These are phyloP conservation scores for Cochlearia excelsa DNA, from an alignment of 345 rosid genomes.

Conservation along the genomic window DNA sequence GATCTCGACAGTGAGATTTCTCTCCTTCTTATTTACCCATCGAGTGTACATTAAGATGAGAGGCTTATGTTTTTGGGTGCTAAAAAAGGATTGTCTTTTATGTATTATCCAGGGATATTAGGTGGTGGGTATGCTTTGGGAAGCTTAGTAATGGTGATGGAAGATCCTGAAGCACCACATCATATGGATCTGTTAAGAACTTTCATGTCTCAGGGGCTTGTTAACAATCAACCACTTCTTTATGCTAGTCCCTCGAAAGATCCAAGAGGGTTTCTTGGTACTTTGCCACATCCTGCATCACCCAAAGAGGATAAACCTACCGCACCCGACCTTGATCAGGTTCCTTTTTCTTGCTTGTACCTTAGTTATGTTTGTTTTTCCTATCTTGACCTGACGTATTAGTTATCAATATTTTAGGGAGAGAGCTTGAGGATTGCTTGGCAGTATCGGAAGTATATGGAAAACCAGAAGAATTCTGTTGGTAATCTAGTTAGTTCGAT, in stretches of 20 bases:
- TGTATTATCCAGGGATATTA: slow-evolving; percentile 49
- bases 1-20: slow-evolving; percentile 76
- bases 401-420: slow-evolving; percentile 44
- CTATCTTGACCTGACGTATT: slow-evolving; percentile 16
- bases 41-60: not conserved
- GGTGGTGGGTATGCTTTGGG: slow-evolving; percentile 91
- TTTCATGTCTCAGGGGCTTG: slow-evolving; percentile 96
- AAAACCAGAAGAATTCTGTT: slow-evolving; percentile 45
- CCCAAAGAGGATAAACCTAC: slow-evolving; percentile 62
- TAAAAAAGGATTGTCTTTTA: slow-evolving; percentile 20
- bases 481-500: slow-evolving; percentile 22
- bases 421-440: slow-evolving; percentile 83
- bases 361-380: slow-evolving; percentile 7
- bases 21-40: not conserved
- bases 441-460: slow-evolving; percentile 85
- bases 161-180: slow-evolving; percentile 97
- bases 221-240: slow-evolving; percentile 73
- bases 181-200: slow-evolving; percentile 90
- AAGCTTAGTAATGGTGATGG: slow-evolving; percentile 89
- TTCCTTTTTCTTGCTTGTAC: slow-evolving; percentile 24
- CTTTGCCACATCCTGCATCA: slow-evolving; percentile 68
- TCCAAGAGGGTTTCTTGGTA: slow-evolving; percentile 82
- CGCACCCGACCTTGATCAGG: slow-evolving; percentile 48
- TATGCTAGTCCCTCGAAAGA: slow-evolving; percentile 79
- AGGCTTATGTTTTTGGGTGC: slow-evolving; percentile 2